Evolutionary conservation across 208 protist genomes (phyloP).

Genomic region (Willaertia magna): DNA sequence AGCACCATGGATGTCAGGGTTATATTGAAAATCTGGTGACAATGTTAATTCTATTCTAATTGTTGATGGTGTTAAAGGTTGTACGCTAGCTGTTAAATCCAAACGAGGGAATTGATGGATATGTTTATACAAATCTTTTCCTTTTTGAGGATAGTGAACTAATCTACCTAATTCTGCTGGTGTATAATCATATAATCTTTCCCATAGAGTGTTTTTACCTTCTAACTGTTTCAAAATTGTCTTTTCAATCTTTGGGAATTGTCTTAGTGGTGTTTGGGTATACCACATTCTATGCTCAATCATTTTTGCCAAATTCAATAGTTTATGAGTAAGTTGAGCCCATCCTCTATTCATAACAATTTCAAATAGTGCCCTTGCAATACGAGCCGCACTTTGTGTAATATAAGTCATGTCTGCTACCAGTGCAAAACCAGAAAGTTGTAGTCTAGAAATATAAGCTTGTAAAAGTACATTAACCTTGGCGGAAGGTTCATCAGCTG

Average conservation of each 20-base stretch:
- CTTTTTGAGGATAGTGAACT: constrained; percentile 61
- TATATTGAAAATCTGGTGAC: constrained; percentile 85
- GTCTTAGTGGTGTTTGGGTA: constrained; percentile 76
- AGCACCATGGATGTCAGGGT: constrained; percentile 70
- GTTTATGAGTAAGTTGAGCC: constrained; percentile 76
- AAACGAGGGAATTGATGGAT: constrained; percentile 88
- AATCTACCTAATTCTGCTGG: constrained; percentile 77
- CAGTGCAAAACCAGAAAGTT: constrained; percentile 90
- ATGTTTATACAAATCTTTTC: constrained; percentile 58
- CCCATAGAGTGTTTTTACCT: constrained; percentile 81
- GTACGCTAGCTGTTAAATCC: constrained; percentile 68
- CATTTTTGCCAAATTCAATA: constrained; percentile 81
- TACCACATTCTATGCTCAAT: constrained; percentile 90
- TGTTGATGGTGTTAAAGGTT: constrained; percentile 82
- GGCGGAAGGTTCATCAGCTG: constrained; percentile 75
- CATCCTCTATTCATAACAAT: constrained; percentile 86
- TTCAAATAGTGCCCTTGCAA: constrained; percentile 81
- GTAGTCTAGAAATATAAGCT: constrained; percentile 92
- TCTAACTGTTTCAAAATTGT: constrained; percentile 88
- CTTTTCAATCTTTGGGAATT: constrained; percentile 55
- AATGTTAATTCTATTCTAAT: constrained; percentile 88
- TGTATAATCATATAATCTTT: constrained; percentile 77
- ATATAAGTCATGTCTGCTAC: constrained; percentile 98
- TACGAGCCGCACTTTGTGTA: constrained; percentile 82
- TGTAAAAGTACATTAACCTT: constrained; percentile 99